Conservation (phyloP, 495 filamentous ascomycete species). For the Cercophora newfieldiana region DNA sequence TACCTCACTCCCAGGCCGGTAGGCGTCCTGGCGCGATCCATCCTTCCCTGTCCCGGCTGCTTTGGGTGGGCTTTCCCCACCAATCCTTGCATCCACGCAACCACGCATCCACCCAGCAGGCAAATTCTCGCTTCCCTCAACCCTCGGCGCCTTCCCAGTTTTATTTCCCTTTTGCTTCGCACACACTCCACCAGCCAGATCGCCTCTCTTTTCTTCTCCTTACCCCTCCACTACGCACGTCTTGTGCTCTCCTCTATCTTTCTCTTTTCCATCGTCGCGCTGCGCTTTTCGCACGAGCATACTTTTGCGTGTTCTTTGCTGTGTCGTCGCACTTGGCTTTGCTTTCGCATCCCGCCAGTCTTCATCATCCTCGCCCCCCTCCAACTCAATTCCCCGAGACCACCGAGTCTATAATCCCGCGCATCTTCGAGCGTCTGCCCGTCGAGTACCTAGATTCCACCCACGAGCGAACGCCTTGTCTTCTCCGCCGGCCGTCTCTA, state of each 20-base stretch:
- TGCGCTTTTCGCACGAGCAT: slow-evolving; percentile 28
- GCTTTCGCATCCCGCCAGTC: slow-evolving; percentile 43
- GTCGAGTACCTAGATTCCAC: background rate
- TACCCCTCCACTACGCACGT: slow-evolving; percentile 18
- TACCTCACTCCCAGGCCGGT: background rate
- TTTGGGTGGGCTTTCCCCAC: slow-evolving; percentile 35
- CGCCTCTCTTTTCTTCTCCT: slow-evolving; percentile 22
- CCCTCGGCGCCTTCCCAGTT: slow-evolving; percentile 30
- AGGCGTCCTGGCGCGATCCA: slow-evolving; percentile 18
- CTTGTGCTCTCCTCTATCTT: slow-evolving; percentile 19
- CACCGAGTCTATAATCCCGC: slow-evolving; percentile 21
- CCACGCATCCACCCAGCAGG: slow-evolving; percentile 13
- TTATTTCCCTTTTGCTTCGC: slow-evolving; percentile 28
- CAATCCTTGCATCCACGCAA: slow-evolving; percentile 22
- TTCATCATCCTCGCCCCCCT: slow-evolving; percentile 13
- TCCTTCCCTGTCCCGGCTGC: slow-evolving; percentile 20
- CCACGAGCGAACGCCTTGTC: slow-evolving; percentile 6
- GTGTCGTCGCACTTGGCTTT: slow-evolving; percentile 29
- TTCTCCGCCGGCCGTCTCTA: slow-evolving; percentile 18
- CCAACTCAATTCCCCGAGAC: slow-evolving; percentile 28
- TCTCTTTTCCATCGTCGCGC: slow-evolving; percentile 21
- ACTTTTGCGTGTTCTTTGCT: slow-evolving; percentile 32
- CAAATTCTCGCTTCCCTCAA: slow-evolving; percentile 30
- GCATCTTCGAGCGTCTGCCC: slow-evolving; percentile 7
- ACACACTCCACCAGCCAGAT: slow-evolving; percentile 25